Evolutionary conservation across 192 early-diverging fungal genomes (phyloP), one percentile per base, ranked within the genome.

Genomic region (Chytriomyces confervae): DNA sequence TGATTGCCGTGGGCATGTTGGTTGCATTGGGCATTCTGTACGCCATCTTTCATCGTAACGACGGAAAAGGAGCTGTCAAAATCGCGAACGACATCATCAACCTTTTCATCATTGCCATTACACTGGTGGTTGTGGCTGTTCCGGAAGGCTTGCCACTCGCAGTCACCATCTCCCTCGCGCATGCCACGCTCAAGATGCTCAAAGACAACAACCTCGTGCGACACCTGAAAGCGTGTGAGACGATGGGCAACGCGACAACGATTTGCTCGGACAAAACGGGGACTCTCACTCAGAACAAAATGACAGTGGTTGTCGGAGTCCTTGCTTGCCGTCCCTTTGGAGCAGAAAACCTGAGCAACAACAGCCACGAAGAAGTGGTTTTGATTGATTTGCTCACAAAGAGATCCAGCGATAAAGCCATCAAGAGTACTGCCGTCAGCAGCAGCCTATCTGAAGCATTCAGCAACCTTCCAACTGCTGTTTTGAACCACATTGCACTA

Each of bases 251-350:
- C 77, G 98, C 98, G 9, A 99, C 96, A 6, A 97, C 97, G 0
- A 91, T 99, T 36, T 99, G 98, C 84, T 97, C 96, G 16, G 98
- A 99, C 86, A 99, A 99, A 83, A 99, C 98, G 0, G 98, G 98
- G 24, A 99, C 98, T 8, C 84, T 98, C 49, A 99, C 98, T 2
- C 94, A 96, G 75, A 99, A 99, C 87, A 87, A 90, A 65, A 99
- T 99, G 98, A 94, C 95, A 4, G 95, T 98, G 16, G 95, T 96
- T 43, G 87, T 91, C 13, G 96, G 96, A 49, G 89, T 90, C 50
- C 78, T 97, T 47, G 93, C 94, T 48, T 84, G 92, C 57, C 66
- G 16, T 61, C 88, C 89, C 43, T 94, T 93, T 72, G 89, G 90
- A 50, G 23, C 77, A 79, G 45, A 87, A 76, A 60, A 86, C 77